Conservation (phyloP, 352 stramenopile genomes). For the Salisapilia sapeloensis region DNA sequence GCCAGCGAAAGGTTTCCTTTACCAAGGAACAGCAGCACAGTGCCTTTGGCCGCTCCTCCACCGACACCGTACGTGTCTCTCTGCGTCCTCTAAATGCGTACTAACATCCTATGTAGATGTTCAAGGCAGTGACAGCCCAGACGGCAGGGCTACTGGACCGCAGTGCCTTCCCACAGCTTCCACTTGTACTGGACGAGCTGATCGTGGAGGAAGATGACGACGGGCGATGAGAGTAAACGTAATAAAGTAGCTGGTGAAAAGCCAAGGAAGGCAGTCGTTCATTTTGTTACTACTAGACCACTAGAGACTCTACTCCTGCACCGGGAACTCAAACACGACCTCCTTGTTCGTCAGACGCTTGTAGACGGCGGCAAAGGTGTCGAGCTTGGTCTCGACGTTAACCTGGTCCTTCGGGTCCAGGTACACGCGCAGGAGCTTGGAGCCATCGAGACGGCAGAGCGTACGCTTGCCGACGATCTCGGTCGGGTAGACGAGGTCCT, state of each 20-base stretch:
- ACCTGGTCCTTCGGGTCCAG: slow-evolving; percentile 97
- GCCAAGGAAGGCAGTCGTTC: slow-evolving; percentile 1
- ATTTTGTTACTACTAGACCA: slow-evolving; percentile 3
- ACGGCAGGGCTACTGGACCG: slow-evolving; percentile 14
- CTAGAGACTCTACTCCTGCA: slow-evolving; percentile 31
- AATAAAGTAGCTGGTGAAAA: not conserved
- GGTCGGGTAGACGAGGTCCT: slow-evolving; percentile 98
- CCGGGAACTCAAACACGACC: slow-evolving; percentile 96
- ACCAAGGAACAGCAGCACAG: slow-evolving; percentile 29
- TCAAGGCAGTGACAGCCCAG: slow-evolving; percentile 15
- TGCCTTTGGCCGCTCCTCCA: slow-evolving; percentile 24
- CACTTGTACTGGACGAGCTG: slow-evolving; percentile 16
- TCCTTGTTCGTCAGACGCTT: slow-evolving; percentile 99
- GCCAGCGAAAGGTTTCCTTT: too few relatives aligned
- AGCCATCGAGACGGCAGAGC: slow-evolving; percentile 92
- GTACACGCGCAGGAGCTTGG: slow-evolving; percentile 97
- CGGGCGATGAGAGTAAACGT: slow-evolving; percentile 30
- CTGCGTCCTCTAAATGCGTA: not conserved
- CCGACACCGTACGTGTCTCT: slow-evolving; percentile 13
- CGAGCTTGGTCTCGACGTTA: slow-evolving; percentile 98
- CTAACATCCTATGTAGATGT: slow-evolving; percentile 13
- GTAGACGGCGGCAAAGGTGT: slow-evolving; percentile 98
- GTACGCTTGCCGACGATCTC: slow-evolving; percentile 99
- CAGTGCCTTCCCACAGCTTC: slow-evolving; percentile 21
- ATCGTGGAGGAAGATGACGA: slow-evolving; percentile 45